These are phyloP conservation scores for Neurospora hispaniola DNA, from an alignment of 495 filamentous ascomycete genomes.

Conservation along the genomic window DNA sequence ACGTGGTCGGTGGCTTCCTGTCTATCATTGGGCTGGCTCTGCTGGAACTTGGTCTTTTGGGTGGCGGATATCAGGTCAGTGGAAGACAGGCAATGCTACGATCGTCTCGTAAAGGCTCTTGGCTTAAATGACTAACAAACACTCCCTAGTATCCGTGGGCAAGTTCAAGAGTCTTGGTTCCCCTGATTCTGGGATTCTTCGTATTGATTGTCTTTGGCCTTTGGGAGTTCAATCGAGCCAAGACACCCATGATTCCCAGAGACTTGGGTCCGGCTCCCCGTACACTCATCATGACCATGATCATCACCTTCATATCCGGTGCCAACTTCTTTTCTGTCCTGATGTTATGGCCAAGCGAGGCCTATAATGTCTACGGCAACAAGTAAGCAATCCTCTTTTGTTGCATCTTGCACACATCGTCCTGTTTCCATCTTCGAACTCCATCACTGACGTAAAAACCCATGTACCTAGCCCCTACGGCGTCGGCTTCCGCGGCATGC, in stretches of 20 bases:
- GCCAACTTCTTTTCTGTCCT: conserved; percentile 68
- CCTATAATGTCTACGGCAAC: conserved; percentile 65
- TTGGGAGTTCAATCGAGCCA: conserved; percentile 54
- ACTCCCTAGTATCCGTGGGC: conserved; percentile 22
- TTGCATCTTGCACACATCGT: background rate
- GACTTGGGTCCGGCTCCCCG: conserved; percentile 53
- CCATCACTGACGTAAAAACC: background rate
- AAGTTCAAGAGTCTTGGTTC: conserved; percentile 31
- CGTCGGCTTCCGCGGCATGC: conserved; percentile 57
- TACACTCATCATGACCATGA: conserved; percentile 49
- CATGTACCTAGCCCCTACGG: conserved; percentile 33
- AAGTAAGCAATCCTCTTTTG: conserved; percentile 24
- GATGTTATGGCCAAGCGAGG: conserved; percentile 65
- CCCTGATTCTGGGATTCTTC: conserved; percentile 49
- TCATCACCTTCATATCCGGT: conserved; percentile 65
- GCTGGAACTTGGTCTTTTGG: conserved; percentile 58
- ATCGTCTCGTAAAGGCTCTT: background rate
- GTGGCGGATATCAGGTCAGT: conserved; percentile 51
- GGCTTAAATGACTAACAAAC: background rate
- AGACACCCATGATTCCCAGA: conserved; percentile 56
- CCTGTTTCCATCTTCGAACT: too few relatives aligned
- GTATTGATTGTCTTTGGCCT: conserved; percentile 45
- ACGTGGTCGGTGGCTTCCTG: conserved; percentile 57
- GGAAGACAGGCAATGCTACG: background rate
- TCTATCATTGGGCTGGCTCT: conserved; percentile 53